Percentiles rank a stretch among this genome's conserved stretches.
Conservation (phyloP, 805 yeast genomes). For the Sugiyamaella boreocaroliniensis region DNA sequence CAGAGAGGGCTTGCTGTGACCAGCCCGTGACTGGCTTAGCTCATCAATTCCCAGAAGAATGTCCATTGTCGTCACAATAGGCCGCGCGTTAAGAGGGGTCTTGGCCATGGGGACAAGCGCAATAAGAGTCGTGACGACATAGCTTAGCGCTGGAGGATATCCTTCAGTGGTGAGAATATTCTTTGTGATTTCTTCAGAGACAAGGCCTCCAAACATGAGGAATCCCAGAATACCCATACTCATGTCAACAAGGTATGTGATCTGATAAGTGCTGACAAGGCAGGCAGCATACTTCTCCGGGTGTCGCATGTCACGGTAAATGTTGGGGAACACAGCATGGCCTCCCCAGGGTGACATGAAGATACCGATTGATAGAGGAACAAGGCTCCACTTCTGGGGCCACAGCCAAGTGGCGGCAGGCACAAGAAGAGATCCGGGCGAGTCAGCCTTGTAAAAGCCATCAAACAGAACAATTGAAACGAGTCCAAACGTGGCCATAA, state of each 20-base stretch:
- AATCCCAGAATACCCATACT: conserved; percentile 60
- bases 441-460: conserved; percentile 51
- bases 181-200: conserved; percentile 70
- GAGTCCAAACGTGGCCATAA: conserved; percentile 59
- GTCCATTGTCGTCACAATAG: conserved; percentile 68
- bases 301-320: conserved; percentile 67
- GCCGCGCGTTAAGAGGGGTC: conserved; percentile 76
- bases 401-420: conserved; percentile 61
- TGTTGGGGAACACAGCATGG: conserved; percentile 74
- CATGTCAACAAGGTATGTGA: conserved; percentile 53
- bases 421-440: conserved; percentile 69
- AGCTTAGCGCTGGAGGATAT: conserved; percentile 56
- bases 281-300: conserved; percentile 53
- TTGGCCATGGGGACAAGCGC: conserved; percentile 82
- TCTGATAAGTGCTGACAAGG: conserved; percentile 48
- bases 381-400: conserved; percentile 52
- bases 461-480: conserved; percentile 51
- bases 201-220: conserved; percentile 67
- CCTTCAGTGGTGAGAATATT: conserved; percentile 60
- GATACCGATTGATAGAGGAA: conserved; percentile 37
- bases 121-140: conserved; percentile 52
- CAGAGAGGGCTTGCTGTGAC: background rate
- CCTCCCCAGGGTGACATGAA: conserved; percentile 71
- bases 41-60: conserved; percentile 37
- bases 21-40: conserved; percentile 13